Base-by-base conservation (phyloP, 495 filamentous ascomycete genomes). In the Sphaerosporella brunnea region DNA sequence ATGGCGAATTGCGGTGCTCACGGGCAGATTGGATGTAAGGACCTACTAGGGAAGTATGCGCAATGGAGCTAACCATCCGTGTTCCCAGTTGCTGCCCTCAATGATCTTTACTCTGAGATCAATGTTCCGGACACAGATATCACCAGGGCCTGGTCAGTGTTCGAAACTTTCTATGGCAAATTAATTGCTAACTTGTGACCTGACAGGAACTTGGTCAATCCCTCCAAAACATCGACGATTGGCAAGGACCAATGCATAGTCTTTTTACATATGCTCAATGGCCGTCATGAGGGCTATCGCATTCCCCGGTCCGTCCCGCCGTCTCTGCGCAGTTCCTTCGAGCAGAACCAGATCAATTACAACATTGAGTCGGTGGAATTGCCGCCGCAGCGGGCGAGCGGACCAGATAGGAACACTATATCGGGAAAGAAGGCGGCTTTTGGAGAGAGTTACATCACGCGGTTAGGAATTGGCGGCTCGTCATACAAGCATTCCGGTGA, bases 81-180 rank as follows among this genome's bases (percentile, higher is more conserved):
- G 21, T 19, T 32, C 18, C 5, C 45, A 87, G 84, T 94, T 66
- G 69, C 75, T 49, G 70, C 84, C 26, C 73, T 97, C 46, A 73
- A 83, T 55, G 77, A 79, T 24, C 75, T 97, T 37, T 95, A 94
- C 69, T 73, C 82, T 32, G 83, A 78, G 38, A 80, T 96, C 53
- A 85, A 93, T 56, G 87, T 97, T 13, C 90, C 90, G 25, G 90
- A 96, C 62, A 94, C 86, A 46, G 90, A 97, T 52, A 72, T 97
- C 54, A 75, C 84, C 44, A 84, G 77, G 13, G 90, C 90, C 7
- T 97, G 90, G 90, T 50, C n/a, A n/a, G n/a, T n/a, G n/a, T n/a
- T n/a, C n/a, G n/a, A n/a, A n/a, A n/a, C n/a, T n/a, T n/a, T n/a
- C n/a, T n/a, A n/a, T n/a, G n/a, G n/a, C n/a, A n/a, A 26, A 23